phyloP scores from a whole-genome alignment of 768 basidiomycete species.

The Pleurotus eryngii region DNA sequence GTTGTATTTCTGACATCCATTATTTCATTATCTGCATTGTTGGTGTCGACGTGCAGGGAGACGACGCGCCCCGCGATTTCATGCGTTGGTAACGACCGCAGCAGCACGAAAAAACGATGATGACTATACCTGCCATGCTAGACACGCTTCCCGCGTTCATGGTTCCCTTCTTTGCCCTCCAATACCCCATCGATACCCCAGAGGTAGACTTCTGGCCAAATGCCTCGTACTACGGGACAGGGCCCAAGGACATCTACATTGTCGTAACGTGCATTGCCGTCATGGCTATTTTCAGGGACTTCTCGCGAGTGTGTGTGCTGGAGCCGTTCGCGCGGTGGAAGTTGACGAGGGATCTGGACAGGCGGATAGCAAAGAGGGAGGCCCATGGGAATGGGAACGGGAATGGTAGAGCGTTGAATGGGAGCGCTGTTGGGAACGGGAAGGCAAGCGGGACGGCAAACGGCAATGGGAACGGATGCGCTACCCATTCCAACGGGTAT shows the following conservation, averaged over 20 bases:
- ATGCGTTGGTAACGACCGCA: slow-evolving; percentile 1
- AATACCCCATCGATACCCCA: slow-evolving; percentile 61
- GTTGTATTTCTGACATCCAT: no score
- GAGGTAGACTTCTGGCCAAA: slow-evolving; percentile 69
- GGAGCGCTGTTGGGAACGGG: slow-evolving; percentile 14
- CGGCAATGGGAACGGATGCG: slow-evolving; percentile 30
- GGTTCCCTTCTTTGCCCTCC: slow-evolving; percentile 70
- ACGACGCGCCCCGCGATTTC: no score
- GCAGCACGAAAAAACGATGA: background rate
- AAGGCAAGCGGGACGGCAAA: slow-evolving; percentile 25
- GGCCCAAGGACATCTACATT: slow-evolving; percentile 75
- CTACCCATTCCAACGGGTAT: slow-evolving; percentile 20
- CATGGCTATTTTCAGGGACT: slow-evolving; percentile 86
- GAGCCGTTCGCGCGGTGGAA: slow-evolving; percentile 82
- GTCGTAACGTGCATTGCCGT: slow-evolving; percentile 77
- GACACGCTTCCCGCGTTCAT: slow-evolving; percentile 51
- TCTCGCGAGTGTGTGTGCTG: slow-evolving; percentile 66
- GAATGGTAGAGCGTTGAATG: background rate
- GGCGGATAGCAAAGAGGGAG: slow-evolving; percentile 21
- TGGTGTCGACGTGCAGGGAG: no score
- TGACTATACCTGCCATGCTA: background rate
- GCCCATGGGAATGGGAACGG: slow-evolving; percentile 14
- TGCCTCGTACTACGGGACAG: slow-evolving; percentile 68
- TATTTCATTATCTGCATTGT: no score
- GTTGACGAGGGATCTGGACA: slow-evolving; percentile 51